These are phyloP conservation scores for Fusarium praegraminearum DNA, from an alignment of 2,329 filamentous ascomycete species.

Conservation along the genomic window DNA sequence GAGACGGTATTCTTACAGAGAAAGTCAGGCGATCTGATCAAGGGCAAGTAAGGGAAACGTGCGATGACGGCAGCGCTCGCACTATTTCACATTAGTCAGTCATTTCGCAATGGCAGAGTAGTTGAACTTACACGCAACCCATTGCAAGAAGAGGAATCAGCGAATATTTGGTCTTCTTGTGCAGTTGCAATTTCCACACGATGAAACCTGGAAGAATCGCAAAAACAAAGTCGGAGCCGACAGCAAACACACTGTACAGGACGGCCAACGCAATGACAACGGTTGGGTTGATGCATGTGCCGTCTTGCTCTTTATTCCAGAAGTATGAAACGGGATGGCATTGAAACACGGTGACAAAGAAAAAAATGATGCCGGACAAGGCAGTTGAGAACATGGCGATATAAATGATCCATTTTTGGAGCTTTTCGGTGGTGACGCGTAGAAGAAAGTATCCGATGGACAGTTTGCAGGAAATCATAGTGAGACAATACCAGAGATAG, in stretches of 20 bases:
- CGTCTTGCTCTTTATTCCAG: conserved; percentile 44
- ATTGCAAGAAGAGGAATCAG: conserved; percentile 64
- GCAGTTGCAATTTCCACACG: conserved; percentile 65
- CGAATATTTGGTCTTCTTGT: conserved; percentile 59
- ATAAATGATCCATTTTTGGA: conserved; percentile 46
- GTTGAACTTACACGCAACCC: conserved; percentile 59
- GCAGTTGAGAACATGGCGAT: conserved; percentile 46
- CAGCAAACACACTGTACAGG: conserved; percentile 60
- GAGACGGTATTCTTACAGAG: conserved; percentile 48
- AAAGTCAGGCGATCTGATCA: conserved; percentile 54
- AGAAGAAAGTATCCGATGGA: conserved; percentile 54
- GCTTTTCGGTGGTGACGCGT: conserved; percentile 45
- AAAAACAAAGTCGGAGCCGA: conserved; percentile 60
- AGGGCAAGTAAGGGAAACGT: conserved; percentile 52
- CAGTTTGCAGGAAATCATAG: conserved; percentile 50
- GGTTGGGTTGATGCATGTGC: conserved; percentile 49
- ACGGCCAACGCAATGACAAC: conserved; percentile 62
- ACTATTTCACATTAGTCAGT: conserved; percentile 38
- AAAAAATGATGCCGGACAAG: conserved; percentile 48
- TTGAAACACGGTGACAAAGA: conserved; percentile 50
- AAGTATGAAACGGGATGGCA: conserved; percentile 48
- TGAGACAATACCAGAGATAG: conserved; percentile 46
- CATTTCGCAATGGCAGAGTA: fast-evolving
- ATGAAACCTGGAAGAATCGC: conserved; percentile 64
- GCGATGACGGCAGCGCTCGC: conserved; percentile 56